A percentile compares a stretch with the other conserved stretches of the same genome.
phyloP scores from a whole-genome alignment of 352 stramenopile species.

The Phytophthora pisi region DNA sequence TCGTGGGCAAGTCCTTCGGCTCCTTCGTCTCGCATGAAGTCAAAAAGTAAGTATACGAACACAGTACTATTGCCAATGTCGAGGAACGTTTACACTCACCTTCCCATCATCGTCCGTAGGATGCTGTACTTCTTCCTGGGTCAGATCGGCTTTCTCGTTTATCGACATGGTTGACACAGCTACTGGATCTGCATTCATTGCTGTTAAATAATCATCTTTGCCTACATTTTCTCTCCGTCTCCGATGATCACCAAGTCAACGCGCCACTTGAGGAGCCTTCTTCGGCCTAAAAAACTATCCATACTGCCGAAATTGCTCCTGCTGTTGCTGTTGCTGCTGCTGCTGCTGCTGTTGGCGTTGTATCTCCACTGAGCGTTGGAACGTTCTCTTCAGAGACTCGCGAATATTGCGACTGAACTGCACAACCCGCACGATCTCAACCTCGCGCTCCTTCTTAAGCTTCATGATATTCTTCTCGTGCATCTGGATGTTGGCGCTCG shows the following conservation, averaged over 20 bases:
- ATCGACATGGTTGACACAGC: constrained; percentile 58
- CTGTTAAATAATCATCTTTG: constrained; percentile 47
- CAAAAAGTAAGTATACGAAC: constrained; percentile 60
- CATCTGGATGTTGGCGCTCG: constrained; percentile 54
- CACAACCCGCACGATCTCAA: constrained; percentile 73
- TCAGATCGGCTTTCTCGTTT: constrained; percentile 83
- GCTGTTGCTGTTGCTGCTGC: constrained; percentile 30
- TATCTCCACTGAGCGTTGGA: constrained; percentile 36
- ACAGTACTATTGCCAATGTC: neutral
- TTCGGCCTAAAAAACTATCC: constrained; percentile 14
- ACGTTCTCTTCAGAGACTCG: constrained; percentile 52
- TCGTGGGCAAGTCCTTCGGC: constrained; percentile 87
- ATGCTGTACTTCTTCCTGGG: constrained; percentile 87
- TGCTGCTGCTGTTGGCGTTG: constrained; percentile 40
- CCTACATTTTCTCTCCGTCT: constrained; percentile 18
- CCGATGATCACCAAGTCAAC: constrained; percentile 5
- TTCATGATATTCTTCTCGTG: constrained; percentile 46
- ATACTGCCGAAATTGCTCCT: constrained; percentile 23
- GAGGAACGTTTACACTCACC: neutral
- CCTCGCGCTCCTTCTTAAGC: constrained; percentile 61
- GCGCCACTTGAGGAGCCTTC: neutral
- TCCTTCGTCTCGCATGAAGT: constrained; percentile 88
- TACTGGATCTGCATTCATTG: constrained; percentile 12
- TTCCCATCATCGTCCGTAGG: constrained; percentile 30
- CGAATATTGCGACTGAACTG: constrained; percentile 65